phyloP scores from a whole-genome alignment of 2,329 filamentous ascomycete genomes.

The Fusarium sp. region DNA sequence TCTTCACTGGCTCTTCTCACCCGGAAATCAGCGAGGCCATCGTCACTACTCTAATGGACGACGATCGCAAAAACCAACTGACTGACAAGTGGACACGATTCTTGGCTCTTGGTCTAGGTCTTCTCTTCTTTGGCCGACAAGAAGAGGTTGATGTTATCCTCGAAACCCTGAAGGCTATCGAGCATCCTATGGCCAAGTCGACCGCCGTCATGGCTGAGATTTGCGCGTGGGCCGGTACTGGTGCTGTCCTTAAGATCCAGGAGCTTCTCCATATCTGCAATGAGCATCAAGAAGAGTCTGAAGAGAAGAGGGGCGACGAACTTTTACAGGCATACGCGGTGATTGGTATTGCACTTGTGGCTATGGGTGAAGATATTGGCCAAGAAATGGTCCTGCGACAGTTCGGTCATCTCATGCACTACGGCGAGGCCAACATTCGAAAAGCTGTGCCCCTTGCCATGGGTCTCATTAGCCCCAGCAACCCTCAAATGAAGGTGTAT shows the following conservation, averaged over 20 bases:
- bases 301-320: conserved; percentile 95
- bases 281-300: conserved; percentile 92
- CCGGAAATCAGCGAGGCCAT: conserved; percentile 92
- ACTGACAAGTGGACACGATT: conserved; percentile 99
- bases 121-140: conserved; percentile 95
- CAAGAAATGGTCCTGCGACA: conserved; percentile 99
- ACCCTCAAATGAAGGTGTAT: conserved; percentile 99
- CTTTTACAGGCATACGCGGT: conserved; percentile 96
- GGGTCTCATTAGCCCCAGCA: conserved; percentile 96
- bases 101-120: conserved; percentile 89
- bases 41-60: conserved; percentile 90
- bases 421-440: conserved; percentile 96
- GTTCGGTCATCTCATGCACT: conserved; percentile 99
- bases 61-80: conserved; percentile 87
- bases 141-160: conserved; percentile 99
- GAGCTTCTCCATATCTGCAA: conserved; percentile 98
- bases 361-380: conserved; percentile 98
- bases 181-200: conserved; percentile 97
- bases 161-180: conserved; percentile 95
- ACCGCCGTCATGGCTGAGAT: conserved; percentile 94
- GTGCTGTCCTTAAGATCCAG: conserved; percentile 95
- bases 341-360: conserved; percentile 89
- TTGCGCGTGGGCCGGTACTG: conserved; percentile 97
- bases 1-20: conserved; percentile 93
- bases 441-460: conserved; percentile 96